phyloP scores from a whole-genome alignment of 176 grass and related monocot species.

The Ananas comosus region DNA sequence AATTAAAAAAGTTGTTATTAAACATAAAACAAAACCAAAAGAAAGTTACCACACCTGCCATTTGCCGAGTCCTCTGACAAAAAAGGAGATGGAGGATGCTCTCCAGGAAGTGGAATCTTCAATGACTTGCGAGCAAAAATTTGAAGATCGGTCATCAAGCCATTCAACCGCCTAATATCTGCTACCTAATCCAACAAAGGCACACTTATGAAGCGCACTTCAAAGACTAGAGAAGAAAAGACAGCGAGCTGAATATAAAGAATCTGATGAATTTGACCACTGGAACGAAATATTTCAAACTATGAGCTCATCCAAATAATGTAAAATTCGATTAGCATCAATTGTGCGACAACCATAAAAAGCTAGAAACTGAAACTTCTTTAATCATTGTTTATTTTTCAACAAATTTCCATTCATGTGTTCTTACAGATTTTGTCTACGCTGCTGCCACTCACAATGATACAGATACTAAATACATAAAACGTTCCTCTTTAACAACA shows the following conservation, averaged over 20 bases:
- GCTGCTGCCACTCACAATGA: not conserved
- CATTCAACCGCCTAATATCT: constrained; percentile 84
- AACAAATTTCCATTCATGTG: not conserved
- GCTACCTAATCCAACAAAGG: constrained; percentile 48
- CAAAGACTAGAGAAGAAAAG: not conserved
- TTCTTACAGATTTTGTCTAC: not conserved
- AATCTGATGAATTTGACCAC: no score
- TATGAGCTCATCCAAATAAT: not conserved
- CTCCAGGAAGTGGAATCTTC: constrained; percentile 73
- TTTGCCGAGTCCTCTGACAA: constrained; percentile 38
- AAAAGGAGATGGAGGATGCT: constrained; percentile 54
- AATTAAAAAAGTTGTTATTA: not conserved
- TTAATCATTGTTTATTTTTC: not conserved
- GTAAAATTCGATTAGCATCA: not conserved
- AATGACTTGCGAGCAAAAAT: constrained; percentile 90
- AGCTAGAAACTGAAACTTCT: no score
- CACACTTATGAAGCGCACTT: not conserved
- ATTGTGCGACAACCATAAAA: not conserved
- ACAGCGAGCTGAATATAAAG: not conserved
- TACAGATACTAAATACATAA: not conserved
- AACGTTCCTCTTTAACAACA: no score
- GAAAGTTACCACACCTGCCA: not conserved
- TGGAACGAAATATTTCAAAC: not conserved
- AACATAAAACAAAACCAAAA: not conserved
- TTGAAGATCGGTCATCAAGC: constrained; percentile 78